phyloP scores from a whole-genome alignment of 495 filamentous ascomycete species.

The Cladorrhinum samala region DNA sequence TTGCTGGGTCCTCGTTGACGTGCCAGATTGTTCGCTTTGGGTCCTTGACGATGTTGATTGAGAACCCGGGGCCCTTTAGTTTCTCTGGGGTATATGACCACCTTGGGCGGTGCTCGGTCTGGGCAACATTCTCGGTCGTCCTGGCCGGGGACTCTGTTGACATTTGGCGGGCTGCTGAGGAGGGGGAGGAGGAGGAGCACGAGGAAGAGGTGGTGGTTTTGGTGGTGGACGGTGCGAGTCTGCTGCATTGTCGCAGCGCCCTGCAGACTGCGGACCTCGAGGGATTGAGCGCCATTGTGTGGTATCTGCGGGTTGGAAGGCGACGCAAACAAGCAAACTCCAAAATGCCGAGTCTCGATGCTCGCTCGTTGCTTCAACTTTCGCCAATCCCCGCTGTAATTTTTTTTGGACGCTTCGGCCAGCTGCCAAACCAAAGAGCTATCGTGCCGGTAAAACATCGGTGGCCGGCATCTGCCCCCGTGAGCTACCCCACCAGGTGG shows the following conservation, averaged over 20 bases:
- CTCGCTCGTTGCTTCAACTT: not conserved
- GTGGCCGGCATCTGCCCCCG: not conserved
- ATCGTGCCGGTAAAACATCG: not conserved
- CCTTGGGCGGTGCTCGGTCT: slow-evolving; percentile 45
- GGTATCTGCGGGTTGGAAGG: not conserved
- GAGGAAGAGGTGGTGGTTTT: slow-evolving; percentile 7
- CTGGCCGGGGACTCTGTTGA: not conserved
- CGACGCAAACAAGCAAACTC: too few relatives aligned
- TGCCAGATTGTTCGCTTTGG: slow-evolving; percentile 46
- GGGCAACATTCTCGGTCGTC: slow-evolving; percentile 1
- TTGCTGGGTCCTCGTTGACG: slow-evolving; percentile 67
- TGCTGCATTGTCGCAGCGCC: slow-evolving; percentile 15
- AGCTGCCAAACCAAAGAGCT: too few relatives aligned
- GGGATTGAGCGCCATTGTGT: slow-evolving; percentile 26
- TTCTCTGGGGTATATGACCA: slow-evolving; percentile 76
- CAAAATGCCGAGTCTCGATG: too few relatives aligned
- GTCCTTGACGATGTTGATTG: slow-evolving; percentile 40
- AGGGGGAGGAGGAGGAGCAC: slow-evolving; percentile 18
- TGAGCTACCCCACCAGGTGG: not conserved
- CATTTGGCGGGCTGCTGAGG: slow-evolving; percentile 9
- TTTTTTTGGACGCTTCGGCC: too few relatives aligned
- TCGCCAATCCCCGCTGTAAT: not conserved
- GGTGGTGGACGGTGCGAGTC: slow-evolving; percentile 9
- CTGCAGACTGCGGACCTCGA: slow-evolving; percentile 23
- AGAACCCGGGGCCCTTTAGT: slow-evolving; percentile 69